Conservation (phyloP, 2,329 filamentous ascomycete species). For the Cladophialophora carrionii region DNA sequence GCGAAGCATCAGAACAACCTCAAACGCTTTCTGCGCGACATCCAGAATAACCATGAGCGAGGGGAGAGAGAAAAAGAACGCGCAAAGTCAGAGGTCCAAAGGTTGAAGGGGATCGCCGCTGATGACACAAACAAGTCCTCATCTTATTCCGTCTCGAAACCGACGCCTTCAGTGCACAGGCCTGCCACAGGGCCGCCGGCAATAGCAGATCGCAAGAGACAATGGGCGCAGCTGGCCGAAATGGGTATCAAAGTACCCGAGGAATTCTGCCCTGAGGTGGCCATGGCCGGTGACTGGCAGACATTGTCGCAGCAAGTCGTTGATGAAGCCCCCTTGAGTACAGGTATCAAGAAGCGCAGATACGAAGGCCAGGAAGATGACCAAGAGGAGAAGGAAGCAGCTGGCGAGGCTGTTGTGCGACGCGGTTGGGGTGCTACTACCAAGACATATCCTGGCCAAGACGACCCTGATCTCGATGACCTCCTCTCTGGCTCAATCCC, state of each 20-base stretch:
- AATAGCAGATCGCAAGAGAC: conserved; percentile 72
- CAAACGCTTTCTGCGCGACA: conserved; percentile 84
- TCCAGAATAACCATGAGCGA: conserved; percentile 82
- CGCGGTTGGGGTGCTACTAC: conserved; percentile 52
- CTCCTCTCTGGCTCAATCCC: conserved; percentile 49
- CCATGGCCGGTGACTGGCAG: conserved; percentile 87
- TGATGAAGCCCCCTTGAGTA: conserved; percentile 47
- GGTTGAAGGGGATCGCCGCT: conserved; percentile 76
- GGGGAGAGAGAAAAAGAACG: conserved; percentile 79
- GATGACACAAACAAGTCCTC: conserved; percentile 44
- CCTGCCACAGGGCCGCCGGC: conserved; percentile 46
- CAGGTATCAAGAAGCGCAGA: conserved; percentile 53
- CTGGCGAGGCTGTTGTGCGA: conserved; percentile 43
- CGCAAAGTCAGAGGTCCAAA: conserved; percentile 80
- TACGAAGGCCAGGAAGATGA: conserved; percentile 48
- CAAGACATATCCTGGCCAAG: conserved; percentile 46
- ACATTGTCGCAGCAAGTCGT: conserved; percentile 58
- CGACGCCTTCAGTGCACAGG: conserved; percentile 41
- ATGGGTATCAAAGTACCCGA: conserved; percentile 85
- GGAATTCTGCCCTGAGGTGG: conserved; percentile 76
- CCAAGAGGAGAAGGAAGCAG: conserved; percentile 49
- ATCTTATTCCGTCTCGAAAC: conserved; percentile 38
- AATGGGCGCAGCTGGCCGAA: conserved; percentile 83
- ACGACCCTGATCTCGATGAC: conserved; percentile 48
- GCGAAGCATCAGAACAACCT: conserved; percentile 81